Evolutionary conservation across 345 rosid species (phyloP).

Genomic region (Salix exigua): DNA sequence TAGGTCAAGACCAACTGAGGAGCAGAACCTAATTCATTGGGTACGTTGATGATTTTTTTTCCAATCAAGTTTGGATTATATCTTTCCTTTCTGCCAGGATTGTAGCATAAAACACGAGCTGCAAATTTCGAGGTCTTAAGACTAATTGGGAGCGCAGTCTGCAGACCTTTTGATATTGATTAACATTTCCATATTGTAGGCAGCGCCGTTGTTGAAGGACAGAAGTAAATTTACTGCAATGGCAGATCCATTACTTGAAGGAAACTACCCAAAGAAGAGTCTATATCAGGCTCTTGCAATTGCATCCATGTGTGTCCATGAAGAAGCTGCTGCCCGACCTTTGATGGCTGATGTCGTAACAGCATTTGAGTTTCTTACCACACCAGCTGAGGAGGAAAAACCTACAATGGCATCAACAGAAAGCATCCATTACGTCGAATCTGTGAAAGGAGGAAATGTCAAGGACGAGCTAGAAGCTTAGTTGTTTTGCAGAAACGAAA

Average conservation of each 20-base stretch:
- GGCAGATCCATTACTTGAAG: conserved; percentile 51
- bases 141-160: not conserved
- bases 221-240: conserved; percentile 36
- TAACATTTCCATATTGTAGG: conserved; percentile 34
- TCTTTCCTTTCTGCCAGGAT: not conserved
- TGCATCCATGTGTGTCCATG: conserved; percentile 62
- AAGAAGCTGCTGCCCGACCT: conserved; percentile 52
- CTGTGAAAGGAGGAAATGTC: conserved; percentile 5
- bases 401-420: not conserved
- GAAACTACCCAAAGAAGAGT: conserved; percentile 47
- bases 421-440: not conserved
- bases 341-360: conserved; percentile 56
- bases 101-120: not conserved
- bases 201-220: conserved; percentile 47
- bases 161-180: not conserved
- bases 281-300: conserved; percentile 60
- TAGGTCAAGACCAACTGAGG: conserved; percentile 38
- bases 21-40: conserved; percentile 60
- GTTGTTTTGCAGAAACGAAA: not conserved
- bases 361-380: conserved; percentile 53
- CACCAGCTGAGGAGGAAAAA: conserved; percentile 5
- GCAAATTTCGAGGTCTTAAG: not conserved
- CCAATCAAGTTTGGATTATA: not conserved
- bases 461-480: not conserved
- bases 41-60: conserved; percentile 23